Base-by-base conservation (phyloP, 768 basidiomycete genomes). In the Tylopilus felleus region DNA sequence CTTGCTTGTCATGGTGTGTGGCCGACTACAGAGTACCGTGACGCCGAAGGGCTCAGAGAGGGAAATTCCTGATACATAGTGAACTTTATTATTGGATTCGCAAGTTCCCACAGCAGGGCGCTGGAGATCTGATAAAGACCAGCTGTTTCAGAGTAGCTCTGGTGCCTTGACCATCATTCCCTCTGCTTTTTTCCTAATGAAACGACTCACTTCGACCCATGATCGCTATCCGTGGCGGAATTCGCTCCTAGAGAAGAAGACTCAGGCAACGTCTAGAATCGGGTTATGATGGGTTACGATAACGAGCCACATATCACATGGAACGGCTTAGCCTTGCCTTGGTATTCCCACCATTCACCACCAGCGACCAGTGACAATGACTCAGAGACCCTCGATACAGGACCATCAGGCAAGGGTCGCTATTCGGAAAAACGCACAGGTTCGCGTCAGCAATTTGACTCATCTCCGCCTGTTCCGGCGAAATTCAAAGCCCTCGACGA, bases 381-480 rank as follows among this genome's bases (percentile, higher is more conserved):
- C 40, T 49, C 44, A 39, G 33, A 22, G 31, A 43, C 40, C 45
- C 47, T 42, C 21, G 45, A 61, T 46, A 45, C 59, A 27, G 48
- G 17, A 23, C 27, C 62, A 56, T 62, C 61, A 63, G 39, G 10
- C 3, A 40, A 65, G 60, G 62, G 59, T 47, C 53, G 41, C 43
- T 22, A 47, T 27, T 38, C 19, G 46, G 41, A 23, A 19, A 29
- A 48, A 45, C n/a, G 45, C 45, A 54, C 64, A 51, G 53, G 47
- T 41, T 52, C 25, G 51, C 40, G 65, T 65, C 65, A 65, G 62
- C 64, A 61, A 35, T 22, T 47, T 65, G 59, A 65, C 65, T 52
- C 64, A 65, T 58, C 62, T 29, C n/a, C 43, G 51, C 47, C 42
- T 3, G n/a, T 8, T 35, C 17, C 36, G 36, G 43, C 17, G 39